These are phyloP conservation scores for Fusarium sp. DNA, from an alignment of 2,329 filamentous ascomycete species.

Conservation along the genomic window DNA sequence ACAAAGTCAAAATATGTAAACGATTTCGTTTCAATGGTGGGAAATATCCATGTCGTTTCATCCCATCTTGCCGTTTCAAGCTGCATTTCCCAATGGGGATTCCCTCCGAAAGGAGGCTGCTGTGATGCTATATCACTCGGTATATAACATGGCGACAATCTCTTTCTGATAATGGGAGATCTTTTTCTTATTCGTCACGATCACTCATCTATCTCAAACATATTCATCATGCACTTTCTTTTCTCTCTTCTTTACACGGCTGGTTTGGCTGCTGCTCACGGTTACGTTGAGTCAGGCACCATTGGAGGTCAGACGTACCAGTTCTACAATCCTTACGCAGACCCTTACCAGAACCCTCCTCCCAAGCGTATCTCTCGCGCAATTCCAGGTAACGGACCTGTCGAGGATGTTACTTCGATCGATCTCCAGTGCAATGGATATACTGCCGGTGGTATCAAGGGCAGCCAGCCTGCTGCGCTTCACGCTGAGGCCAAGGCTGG, in stretches of 20 bases:
- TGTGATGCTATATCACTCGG: constrained; percentile 2
- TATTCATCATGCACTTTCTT: constrained; percentile 41
- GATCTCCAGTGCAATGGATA: constrained; percentile 70
- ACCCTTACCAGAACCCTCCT: constrained; percentile 58
- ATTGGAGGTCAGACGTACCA: constrained; percentile 55
- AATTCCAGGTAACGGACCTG: constrained; percentile 69
- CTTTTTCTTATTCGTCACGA: constrained; percentile 2
- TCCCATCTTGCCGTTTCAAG: constrained; percentile 13
- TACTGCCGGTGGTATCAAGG: constrained; percentile 60
- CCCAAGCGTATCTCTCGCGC: constrained; percentile 67
- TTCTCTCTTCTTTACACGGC: constrained; percentile 50
- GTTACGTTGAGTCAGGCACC: constrained; percentile 60
- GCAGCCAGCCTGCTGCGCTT: constrained; percentile 64
- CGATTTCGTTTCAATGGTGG: constrained; percentile 38
- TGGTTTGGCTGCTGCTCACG: constrained; percentile 61
- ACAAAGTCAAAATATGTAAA: constrained; percentile 7
- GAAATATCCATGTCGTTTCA: constrained; percentile 34
- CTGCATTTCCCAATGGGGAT: neutral
- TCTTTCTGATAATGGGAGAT: neutral
- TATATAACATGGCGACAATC: neutral
- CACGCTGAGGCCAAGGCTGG: constrained; percentile 67
- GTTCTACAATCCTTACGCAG: constrained; percentile 55
- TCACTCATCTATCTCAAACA: neutral
- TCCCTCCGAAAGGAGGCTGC: neutral
- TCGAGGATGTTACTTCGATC: constrained; percentile 63